Base-by-base conservation (phyloP, 2,329 filamentous ascomycete species). In the Aspergillus latus region DNA sequence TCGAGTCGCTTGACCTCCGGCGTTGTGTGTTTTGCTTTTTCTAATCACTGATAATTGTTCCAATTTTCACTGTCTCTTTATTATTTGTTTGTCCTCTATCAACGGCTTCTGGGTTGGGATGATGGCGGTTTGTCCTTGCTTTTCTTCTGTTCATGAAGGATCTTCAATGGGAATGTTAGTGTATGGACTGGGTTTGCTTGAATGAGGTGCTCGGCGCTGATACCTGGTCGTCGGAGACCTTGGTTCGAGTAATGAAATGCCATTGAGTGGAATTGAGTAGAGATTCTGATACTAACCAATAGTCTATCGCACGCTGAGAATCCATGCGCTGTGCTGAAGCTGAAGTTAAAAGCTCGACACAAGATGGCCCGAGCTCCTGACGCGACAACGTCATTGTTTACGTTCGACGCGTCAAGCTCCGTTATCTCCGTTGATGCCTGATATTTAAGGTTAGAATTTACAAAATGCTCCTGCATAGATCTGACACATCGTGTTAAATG, bases 21-120 rank as follows among this genome's bases (percentile, higher is more conserved):
- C 68, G 69, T 73, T 74, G 59, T 57, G 66, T 68, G 68, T 70
- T 65, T 65, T 67, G 26, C 64, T 65, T 64, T 42, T 29, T 37
- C 21, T 56, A 45, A 39, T 53, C 46, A 30, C 61, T 47, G 64
- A 62, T 68, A 62, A 65, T 68, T 63, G 60, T 67, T 21, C 56
- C 63, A 59, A 62, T 64, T 65, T 64, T 69, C 66, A 66, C 64
- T 63, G 55, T 64, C 56, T 62, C 64, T 65, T 62, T 36, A 63
- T 64, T 66, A 64, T 65, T 65, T 63, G 55, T 58, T 64, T 66
- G 59, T 69, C 63, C 61, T 68, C 59, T 69, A 59, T 68, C 59
- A 66, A 71, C 64, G 69, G 68, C 65, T 66, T 64, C 62, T 66
- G 65, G 65, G 61, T 65, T 66, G 67, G 66, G 67, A 68, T 62